These are phyloP conservation scores for Fusarium sp. DNA, from an alignment of 2,329 filamentous ascomycete genomes.

Conservation along the genomic window DNA sequence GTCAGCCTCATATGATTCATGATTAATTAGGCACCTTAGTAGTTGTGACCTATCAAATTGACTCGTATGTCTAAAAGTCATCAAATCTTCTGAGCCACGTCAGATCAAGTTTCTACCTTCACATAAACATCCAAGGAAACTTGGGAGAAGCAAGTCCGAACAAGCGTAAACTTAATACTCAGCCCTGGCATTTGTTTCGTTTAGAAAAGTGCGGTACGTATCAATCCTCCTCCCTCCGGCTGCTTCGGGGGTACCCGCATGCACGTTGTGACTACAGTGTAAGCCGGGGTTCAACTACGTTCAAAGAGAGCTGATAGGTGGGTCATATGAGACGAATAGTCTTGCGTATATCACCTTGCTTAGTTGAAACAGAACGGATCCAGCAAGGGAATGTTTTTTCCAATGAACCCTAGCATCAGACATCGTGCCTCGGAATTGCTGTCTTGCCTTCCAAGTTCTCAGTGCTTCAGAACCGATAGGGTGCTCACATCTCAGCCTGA, in stretches of 20 bases:
- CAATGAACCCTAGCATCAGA: not conserved
- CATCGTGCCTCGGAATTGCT: not conserved
- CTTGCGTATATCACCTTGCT: not conserved
- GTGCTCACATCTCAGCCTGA: not conserved
- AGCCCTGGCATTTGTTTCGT: constrained; percentile 5
- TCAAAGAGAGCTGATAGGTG: constrained; percentile 23
- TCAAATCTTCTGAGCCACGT: not conserved
- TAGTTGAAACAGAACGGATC: not conserved
- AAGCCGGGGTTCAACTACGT: constrained; percentile 7
- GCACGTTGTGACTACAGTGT: constrained; percentile 17
- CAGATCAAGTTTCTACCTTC: not conserved
- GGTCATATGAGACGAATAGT: not conserved
- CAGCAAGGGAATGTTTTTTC: not conserved
- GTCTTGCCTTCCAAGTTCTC: not conserved
- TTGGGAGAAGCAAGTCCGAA: not conserved
- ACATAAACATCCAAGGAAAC: not conserved
- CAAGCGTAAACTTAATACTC: constrained; percentile 5
- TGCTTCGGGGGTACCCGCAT: constrained; percentile 28
- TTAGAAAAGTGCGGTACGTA: not conserved
- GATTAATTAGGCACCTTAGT: not conserved
- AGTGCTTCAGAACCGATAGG: not conserved
- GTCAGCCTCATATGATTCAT: not conserved
- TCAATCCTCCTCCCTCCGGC: not conserved
- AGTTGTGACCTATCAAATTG: not conserved
- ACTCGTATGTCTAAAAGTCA: not conserved